Evolutionary conservation across 495 filamentous ascomycete genomes (phyloP), one percentile per base, ranked within the genome.

Genomic region (Hypoxylon crocopeplum): DNA sequence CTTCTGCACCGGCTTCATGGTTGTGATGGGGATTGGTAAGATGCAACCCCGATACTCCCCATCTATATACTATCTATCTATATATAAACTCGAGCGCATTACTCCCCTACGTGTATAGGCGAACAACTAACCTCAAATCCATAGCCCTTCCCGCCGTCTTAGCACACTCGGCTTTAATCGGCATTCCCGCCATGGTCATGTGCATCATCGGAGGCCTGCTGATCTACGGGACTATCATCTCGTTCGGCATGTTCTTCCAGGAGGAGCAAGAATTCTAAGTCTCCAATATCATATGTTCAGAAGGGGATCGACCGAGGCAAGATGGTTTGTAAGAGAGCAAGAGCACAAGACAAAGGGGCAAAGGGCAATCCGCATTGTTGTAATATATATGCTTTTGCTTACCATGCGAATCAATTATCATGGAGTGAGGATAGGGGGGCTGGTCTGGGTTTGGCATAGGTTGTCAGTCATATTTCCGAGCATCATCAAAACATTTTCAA

Each of bases 191-290:
- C 24, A 96, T 96, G 90, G 76, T 89, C 71, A 98, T 99, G 94
- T 93, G 87, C 22, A 89, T 98, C 62, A 74, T 94, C 44, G 94
- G 94, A 16, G 94, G 94, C 36, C 74, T 97, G 33, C 73, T 99
- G 72, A 98, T 98, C 64, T 99, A 99, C 72, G 92, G 91, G 27
- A 99, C 94, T 11, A 97, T 99, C 69, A 94, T 98, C 71, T 92
- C 86, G 72, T 99, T 99, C 76, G 87, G 85, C 32, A 91, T 95
- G 91, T 98, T 98, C 77, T 99, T 99, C 82, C 87, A 92, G 72
- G 92, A 97, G 71, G 90, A 97, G 77, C 85, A 93, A 60, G 94
- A 97, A 62, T 98, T 83, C 45, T 83, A 69, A 55, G 40, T 12
- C 17, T 16, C n/a, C 12, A 25, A 16, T n/a, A 21, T 27, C 24